Evolutionary conservation across 352 stramenopile species (phyloP).

Genomic region (Aphanomyces euteiches): DNA sequence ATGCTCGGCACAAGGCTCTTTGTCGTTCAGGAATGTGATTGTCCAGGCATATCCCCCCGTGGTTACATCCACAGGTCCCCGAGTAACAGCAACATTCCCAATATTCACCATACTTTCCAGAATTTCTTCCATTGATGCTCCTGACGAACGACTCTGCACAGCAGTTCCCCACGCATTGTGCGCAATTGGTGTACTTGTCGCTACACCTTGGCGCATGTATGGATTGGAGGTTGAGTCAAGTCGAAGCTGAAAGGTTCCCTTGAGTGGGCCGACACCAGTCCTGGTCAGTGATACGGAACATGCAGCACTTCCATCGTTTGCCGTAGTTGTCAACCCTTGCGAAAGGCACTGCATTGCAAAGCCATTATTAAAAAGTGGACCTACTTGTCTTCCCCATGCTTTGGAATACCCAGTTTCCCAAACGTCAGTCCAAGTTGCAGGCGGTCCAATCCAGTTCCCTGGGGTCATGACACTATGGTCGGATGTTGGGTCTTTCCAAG

Average conservation of each 20-base stretch:
- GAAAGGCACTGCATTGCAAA: slow-evolving; percentile 53
- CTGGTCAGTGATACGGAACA: slow-evolving; percentile 39
- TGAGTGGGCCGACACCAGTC: slow-evolving; percentile 77
- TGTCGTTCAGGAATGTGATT: slow-evolving; percentile 92
- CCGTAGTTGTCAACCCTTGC: slow-evolving; percentile 59
- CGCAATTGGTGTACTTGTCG: slow-evolving; percentile 75
- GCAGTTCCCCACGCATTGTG: slow-evolving; percentile 91
- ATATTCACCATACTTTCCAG: slow-evolving; percentile 92
- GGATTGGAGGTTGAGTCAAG: slow-evolving; percentile 71
- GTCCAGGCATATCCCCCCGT: slow-evolving; percentile 95
- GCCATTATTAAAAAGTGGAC: slow-evolving; percentile 58
- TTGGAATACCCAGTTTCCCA: slow-evolving; percentile 94
- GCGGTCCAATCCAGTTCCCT: slow-evolving; percentile 90
- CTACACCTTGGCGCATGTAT: slow-evolving; percentile 63
- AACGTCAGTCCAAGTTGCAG: slow-evolving; percentile 78
- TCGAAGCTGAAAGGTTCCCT: slow-evolving; percentile 86
- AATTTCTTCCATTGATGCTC: slow-evolving; percentile 94
- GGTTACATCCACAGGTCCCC: slow-evolving; percentile 71
- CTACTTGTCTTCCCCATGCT: slow-evolving; percentile 95
- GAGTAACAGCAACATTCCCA: slow-evolving; percentile 89
- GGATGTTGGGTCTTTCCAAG: slow-evolving; percentile 89
- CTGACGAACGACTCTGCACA: slow-evolving; percentile 84
- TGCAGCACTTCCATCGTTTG: slow-evolving; percentile 50
- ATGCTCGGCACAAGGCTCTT: slow-evolving; percentile 49
- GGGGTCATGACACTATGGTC: slow-evolving; percentile 74